Evolutionary conservation across 2,329 filamentous ascomycete genomes (phyloP).

Genomic region (Xylariaceae sp.): DNA sequence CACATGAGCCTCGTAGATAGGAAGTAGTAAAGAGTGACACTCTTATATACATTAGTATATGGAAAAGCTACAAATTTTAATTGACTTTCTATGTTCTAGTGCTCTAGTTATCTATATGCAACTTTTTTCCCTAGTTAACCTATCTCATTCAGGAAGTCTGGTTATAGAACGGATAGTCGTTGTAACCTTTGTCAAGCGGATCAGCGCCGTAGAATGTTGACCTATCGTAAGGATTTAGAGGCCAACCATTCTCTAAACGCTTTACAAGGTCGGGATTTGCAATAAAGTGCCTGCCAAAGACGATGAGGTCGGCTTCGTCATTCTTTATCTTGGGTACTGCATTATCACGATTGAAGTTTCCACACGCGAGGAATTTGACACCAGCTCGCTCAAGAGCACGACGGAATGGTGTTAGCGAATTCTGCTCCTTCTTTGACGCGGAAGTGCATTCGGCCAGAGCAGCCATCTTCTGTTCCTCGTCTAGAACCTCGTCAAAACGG

Average conservation of each 20-base stretch:
- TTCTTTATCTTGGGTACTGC: constrained; percentile 31
- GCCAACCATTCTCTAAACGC: constrained; percentile 30
- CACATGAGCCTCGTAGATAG: no score
- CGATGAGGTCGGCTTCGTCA: constrained; percentile 39
- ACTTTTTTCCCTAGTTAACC: no score
- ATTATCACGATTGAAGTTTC: constrained; percentile 31
- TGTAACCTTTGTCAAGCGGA: constrained; percentile 43
- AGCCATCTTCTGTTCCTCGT: constrained; percentile 50
- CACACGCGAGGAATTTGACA: constrained; percentile 41
- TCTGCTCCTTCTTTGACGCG: constrained; percentile 23
- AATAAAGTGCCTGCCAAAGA: constrained; percentile 36
- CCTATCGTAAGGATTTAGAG: constrained; percentile 34
- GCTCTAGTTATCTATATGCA: no score
- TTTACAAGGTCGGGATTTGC: constrained; percentile 36
- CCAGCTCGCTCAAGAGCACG: constrained; percentile 46
- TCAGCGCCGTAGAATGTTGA: constrained; percentile 36
- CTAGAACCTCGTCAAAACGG: constrained; percentile 53
- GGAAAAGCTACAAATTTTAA: no score
- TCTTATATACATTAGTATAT: no score
- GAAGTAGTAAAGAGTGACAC: no score
- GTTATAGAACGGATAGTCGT: constrained; percentile 44
- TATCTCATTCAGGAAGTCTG: no score
- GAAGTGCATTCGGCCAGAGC: constrained; percentile 41
- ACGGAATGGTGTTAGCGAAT: constrained; percentile 49
- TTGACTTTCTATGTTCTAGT: no score